Conservation (phyloP, 2,329 filamentous ascomycete genomes). For the Colletotrichum sp. region DNA sequence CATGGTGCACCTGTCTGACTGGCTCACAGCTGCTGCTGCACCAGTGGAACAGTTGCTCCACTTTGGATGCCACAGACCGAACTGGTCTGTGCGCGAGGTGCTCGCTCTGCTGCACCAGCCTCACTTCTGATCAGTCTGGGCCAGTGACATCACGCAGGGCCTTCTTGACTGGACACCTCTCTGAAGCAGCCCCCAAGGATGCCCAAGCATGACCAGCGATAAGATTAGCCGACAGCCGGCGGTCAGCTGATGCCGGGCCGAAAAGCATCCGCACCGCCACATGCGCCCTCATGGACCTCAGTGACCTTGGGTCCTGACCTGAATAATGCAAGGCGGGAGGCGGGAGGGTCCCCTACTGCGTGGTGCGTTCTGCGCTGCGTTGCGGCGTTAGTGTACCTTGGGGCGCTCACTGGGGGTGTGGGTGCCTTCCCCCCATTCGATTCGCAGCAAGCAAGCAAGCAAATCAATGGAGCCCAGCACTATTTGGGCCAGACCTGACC, state of each 20-base stretch:
- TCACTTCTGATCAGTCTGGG: background rate
- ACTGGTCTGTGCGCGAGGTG: background rate
- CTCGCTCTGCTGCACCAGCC: background rate
- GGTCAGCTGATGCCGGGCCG: constrained; percentile 5
- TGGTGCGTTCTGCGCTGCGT: background rate
- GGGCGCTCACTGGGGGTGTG: background rate
- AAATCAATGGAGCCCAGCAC: background rate
- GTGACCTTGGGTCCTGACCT: background rate
- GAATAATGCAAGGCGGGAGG: constrained; percentile 8
- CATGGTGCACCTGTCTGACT: background rate
- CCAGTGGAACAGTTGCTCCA: background rate
- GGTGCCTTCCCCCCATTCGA: background rate
- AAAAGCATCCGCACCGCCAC: background rate
- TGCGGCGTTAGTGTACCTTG: background rate
- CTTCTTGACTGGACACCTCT: background rate
- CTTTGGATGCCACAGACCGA: background rate
- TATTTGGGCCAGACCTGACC: constrained; percentile 19
- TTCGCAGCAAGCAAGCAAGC: background rate
- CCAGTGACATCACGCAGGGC: constrained; percentile 20
- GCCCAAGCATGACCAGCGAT: background rate
- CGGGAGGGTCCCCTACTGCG: background rate
- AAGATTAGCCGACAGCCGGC: constrained; percentile 3
- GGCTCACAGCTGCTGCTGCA: background rate
- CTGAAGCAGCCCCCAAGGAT: background rate
- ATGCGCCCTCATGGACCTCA: background rate